Evolutionary conservation across 129 eudicot genomes (phyloP).

Genomic region (Gnaphalium uliginosum): DNA sequence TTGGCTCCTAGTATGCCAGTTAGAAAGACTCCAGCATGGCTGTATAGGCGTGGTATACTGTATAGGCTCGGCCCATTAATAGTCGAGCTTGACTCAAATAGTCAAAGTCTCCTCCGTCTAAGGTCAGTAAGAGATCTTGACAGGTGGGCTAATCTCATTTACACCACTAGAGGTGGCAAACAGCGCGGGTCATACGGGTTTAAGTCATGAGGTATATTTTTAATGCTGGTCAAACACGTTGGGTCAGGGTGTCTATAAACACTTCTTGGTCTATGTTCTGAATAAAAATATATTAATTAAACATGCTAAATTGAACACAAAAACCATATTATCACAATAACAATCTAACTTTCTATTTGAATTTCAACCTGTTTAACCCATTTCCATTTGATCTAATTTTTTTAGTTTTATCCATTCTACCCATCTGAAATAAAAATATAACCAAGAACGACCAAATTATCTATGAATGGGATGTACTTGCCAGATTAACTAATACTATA

Average conservation of each 20-base stretch:
- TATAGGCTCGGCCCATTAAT: neutral
- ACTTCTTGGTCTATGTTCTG: neutral
- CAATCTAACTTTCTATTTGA: neutral
- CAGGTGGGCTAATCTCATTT: neutral
- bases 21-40: neutral
- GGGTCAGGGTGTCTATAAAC: neutral
- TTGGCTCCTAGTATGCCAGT: too few relatives aligned
- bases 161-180: neutral
- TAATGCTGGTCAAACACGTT: neutral
- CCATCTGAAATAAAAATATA: neutral
- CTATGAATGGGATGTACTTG: neutral
- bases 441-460: neutral
- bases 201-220: neutral
- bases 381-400: neutral
- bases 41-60: neutral
- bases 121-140: neutral
- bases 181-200: neutral
- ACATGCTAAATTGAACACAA: neutral
- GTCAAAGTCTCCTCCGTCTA: slow-evolving; percentile 5
- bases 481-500: neutral
- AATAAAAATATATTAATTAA: neutral
- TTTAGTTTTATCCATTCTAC: neutral
- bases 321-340: too few relatives aligned
- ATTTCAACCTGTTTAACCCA: neutral
- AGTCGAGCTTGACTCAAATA: neutral